These are phyloP conservation scores for Nemophila menziesii DNA, from an alignment of 257 asterid genomes.

Conservation along the genomic window DNA sequence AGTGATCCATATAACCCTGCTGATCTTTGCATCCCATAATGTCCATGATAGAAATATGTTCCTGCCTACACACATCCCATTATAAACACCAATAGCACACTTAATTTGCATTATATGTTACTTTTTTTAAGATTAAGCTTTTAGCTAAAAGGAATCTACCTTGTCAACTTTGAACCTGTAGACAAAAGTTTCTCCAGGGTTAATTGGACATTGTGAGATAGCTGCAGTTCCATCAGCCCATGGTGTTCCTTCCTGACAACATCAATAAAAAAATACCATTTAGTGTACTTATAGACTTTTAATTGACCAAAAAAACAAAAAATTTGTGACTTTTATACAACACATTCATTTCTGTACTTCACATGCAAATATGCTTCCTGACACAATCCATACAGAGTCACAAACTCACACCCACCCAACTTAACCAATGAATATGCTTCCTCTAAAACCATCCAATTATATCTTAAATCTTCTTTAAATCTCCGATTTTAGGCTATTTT, in stretches of 20 bases:
- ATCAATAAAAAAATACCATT: neutral
- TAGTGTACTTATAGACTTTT: no score
- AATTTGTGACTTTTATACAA: neutral
- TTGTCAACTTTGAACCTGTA: slow-evolving; percentile 51
- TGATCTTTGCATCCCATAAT: slow-evolving; percentile 90
- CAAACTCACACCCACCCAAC: no score
- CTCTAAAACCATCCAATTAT: no score
- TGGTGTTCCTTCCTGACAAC: slow-evolving; percentile 61
- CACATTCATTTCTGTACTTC: slow-evolving; percentile 1
- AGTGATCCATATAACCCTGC: slow-evolving; percentile 71
- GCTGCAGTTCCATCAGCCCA: slow-evolving; percentile 92
- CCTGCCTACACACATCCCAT: slow-evolving; percentile 45
- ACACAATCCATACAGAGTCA: no score
- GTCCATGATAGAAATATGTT: slow-evolving; percentile 88
- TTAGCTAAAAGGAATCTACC: slow-evolving; percentile 21
- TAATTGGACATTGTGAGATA: slow-evolving; percentile 72
- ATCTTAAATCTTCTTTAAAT: no score
- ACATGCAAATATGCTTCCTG: slow-evolving; percentile 14
- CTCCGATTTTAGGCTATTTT: no score
- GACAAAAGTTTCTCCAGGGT: slow-evolving; percentile 58
- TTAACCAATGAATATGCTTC: no score
- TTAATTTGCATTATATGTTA: neutral
- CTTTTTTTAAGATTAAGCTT: neutral
- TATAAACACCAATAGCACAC: neutral
- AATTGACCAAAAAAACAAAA: neutral